These are phyloP conservation scores for Ceratocystis lukuohia DNA, from an alignment of 2,329 filamentous ascomycete species.

Conservation along the genomic window DNA sequence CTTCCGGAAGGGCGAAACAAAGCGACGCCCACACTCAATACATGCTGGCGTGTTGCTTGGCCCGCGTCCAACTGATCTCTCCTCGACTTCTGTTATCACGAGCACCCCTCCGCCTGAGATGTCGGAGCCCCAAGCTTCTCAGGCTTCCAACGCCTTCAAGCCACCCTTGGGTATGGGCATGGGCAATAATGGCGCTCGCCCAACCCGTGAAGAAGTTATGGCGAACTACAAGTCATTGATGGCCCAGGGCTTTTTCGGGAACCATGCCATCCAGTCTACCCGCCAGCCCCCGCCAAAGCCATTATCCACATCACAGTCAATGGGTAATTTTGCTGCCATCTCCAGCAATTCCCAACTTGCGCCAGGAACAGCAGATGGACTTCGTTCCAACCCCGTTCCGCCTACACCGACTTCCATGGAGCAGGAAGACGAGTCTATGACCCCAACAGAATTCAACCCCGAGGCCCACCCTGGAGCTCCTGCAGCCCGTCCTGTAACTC, in stretches of 20 bases:
- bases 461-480: constrained; percentile 21
- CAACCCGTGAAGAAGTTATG: constrained; percentile 37
- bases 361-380: constrained; percentile 13
- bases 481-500: constrained; percentile 18
- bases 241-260: constrained; percentile 44
- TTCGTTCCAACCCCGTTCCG: constrained; percentile 16
- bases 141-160: not conserved
- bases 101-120: not conserved
- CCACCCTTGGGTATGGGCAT: constrained; percentile 17
- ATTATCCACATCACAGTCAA: constrained; percentile 17
- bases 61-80: not conserved
- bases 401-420: constrained; percentile 18
- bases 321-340: constrained; percentile 16
- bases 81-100: not conserved
- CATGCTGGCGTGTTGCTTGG: constrained; percentile 10
- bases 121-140: not conserved
- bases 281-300: constrained; percentile 31
- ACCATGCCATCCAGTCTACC: constrained; percentile 44
- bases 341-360: constrained; percentile 12
- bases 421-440: constrained; percentile 11
- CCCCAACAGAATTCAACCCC: constrained; percentile 15
- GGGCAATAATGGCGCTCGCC: constrained; percentile 12
- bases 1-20: constrained; percentile 20
- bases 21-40: constrained; percentile 17
- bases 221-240: constrained; percentile 44